Evolutionary conservation across 2,329 filamentous ascomycete genomes (phyloP).

Genomic region (Epichloe elymi): DNA sequence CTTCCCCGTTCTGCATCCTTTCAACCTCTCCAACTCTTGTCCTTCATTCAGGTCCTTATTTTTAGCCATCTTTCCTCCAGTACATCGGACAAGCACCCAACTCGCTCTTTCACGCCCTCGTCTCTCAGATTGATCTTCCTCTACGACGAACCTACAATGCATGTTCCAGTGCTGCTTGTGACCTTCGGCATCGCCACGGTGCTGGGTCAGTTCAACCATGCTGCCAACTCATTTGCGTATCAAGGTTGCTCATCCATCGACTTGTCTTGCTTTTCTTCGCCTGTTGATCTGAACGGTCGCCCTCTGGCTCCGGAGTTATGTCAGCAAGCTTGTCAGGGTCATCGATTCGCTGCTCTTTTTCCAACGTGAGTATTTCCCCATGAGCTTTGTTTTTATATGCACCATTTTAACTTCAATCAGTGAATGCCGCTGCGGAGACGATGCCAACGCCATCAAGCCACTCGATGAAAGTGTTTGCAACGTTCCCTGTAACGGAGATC

Average conservation of each 20-base stretch:
- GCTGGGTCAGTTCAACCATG: slow-evolving; percentile 10
- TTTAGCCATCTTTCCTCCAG: slow-evolving; percentile 3
- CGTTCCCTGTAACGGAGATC: slow-evolving; percentile 17
- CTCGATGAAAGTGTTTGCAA: slow-evolving; percentile 19
- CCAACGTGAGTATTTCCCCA: slow-evolving; percentile 16
- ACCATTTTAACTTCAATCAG: slow-evolving; percentile 11
- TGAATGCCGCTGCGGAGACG: slow-evolving; percentile 23
- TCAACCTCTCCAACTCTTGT: slow-evolving; percentile 3
- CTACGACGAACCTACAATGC: slow-evolving; percentile 11
- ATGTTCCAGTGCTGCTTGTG: slow-evolving; percentile 10
- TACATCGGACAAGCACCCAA: slow-evolving; percentile 1
- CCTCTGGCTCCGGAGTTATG: slow-evolving; percentile 15
- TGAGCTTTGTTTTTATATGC: fast-evolving
- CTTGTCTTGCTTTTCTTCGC: slow-evolving; percentile 13
- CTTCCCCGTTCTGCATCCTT: slow-evolving; percentile 4
- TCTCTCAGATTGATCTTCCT: slow-evolving; percentile 1
- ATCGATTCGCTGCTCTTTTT: slow-evolving; percentile 17
- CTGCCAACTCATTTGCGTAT: slow-evolving; percentile 13
- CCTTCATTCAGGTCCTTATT: slow-evolving; percentile 6
- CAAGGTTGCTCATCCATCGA: slow-evolving; percentile 17
- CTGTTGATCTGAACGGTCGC: slow-evolving; percentile 12
- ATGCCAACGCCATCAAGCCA: slow-evolving; percentile 15
- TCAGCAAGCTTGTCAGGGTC: slow-evolving; percentile 16
- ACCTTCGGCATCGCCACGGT: slow-evolving; percentile 11
- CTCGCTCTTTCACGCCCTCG: not conserved